Evolutionary conservation across 495 filamentous ascomycete genomes (phyloP), one percentile per base, ranked within the genome.

Genomic region (Penicillium macrosclerotiorum): DNA sequence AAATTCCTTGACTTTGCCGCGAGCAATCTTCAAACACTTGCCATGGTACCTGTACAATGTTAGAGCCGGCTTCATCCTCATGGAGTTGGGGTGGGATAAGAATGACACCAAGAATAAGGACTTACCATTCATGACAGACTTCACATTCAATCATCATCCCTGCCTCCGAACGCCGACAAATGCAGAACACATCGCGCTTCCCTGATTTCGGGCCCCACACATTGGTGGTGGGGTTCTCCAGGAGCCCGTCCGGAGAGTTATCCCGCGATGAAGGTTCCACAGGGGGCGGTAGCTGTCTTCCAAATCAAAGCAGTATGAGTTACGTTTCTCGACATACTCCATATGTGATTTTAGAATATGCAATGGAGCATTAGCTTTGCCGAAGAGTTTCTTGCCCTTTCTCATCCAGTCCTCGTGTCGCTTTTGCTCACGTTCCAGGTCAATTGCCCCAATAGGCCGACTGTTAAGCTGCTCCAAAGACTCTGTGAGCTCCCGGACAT

Each of bases 111-210:
- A 23, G 17, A 20, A 9, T 4, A n/a, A n/a, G n/a, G 17, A 37
- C 83, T 67, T 68, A 90, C 93, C 93, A 99, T 69, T 99, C 93
- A 53, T 95, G 90, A 65, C 93, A 99, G 25, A 95, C 72, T 64
- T 96, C 92, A 67, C 93, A 99, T 62, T 99, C 93, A 52, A 99
- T 96, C 93, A 99, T 99, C 86, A 96, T 92, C 17, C 93, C 93
- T 26, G 92, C 89, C 64, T 99, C 93, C 13, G 85, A 82, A 47
- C 84, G 84, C 43, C 93, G 83, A 67, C 93, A 99, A 55, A 99
- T 95, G 67, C 93, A 99, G 66, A 97, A 99, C 3, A 96, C 91
- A 64, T 96, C 91, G 30, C 88, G 75, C 42, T 74, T 72, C 25
- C 64, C 63, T 37, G 76, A 78, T 41, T 75, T 74, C 23, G 62